Evolutionary conservation across 805 yeast species (phyloP), one percentile per base, ranked within the genome.

Genomic region (Pichia rugopelliculosa): DNA sequence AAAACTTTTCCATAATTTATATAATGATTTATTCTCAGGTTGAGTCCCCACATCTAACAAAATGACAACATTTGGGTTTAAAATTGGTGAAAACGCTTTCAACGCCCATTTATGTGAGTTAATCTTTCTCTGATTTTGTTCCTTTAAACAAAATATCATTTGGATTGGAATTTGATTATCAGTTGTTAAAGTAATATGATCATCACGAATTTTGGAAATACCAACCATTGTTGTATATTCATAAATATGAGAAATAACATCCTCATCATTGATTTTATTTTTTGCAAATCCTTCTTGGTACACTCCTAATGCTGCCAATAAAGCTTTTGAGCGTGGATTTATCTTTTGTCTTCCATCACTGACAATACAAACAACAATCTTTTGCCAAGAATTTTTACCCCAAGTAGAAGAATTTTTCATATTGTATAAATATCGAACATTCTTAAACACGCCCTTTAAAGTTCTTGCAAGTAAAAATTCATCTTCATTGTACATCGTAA

Each of bases 381-480:
- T 91, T 57, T 90, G 88, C 98, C 98, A 91, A 0, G 95, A 80
- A 49, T 87, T 95, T 39, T 80, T 80, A n/a, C 98, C 98, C 99
- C 99, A 91, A 1, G 80, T 75, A 13, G 78, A 75, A 1, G 86
- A 79, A 20, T 72, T 63, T 52, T 80, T 75, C 27, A 82, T 72
- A 51, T 85, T 75, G 45, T 80, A 75, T 59, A 93, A 72, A 62
- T 89, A 82, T 53, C 79, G 74, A 53, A 91, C 84, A 63, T 93
- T 91, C 49, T 87, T 86, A 70, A 91, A 87, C 12, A 88, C 87
- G 55, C 97, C 97, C 60, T 87, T 86, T 55, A 91, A 72, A 5
- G 97, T 90, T 57, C 91, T 72, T 3, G 90, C 96, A 44, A 90
- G 68, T 33, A 86, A 68, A 15, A 86, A 72, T 53, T 91, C 96